A percentile compares a stretch with the other conserved stretches of the same genome.
Conservation (phyloP, 768 basidiomycete genomes). For the Pleurotus cornucopiae region DNA sequence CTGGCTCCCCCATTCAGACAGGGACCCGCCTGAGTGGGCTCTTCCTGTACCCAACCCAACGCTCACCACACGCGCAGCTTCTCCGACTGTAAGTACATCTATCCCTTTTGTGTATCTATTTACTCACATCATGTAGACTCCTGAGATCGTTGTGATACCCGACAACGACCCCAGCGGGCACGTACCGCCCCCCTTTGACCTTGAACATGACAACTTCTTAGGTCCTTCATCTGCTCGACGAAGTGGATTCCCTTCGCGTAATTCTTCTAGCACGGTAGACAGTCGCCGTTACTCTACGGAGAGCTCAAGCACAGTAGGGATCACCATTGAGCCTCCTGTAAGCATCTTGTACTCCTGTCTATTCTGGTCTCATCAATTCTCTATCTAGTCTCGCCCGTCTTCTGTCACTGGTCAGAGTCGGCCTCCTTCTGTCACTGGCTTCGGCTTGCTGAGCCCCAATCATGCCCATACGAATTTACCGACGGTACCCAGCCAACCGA, state of each 20-base stretch:
- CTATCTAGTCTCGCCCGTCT: not conserved
- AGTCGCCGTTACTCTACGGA: not conserved
- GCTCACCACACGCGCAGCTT: not conserved
- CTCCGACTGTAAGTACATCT: not conserved
- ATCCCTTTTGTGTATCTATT: not conserved
- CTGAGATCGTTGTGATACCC: conserved; percentile 3
- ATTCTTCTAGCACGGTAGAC: not conserved
- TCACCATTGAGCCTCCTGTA: conserved; percentile 5
- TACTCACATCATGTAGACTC: not conserved
- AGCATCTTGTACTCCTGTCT: not conserved
- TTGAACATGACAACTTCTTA: conserved; percentile 6
- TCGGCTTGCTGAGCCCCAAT: conserved; percentile 3
- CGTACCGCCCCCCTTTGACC: not conserved
- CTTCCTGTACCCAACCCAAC: not conserved
- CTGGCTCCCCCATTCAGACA: not conserved
- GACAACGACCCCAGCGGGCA: not conserved
- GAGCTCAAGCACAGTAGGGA: conserved; percentile 1
- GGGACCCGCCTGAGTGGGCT: not conserved
- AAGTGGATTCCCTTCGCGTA: not conserved
- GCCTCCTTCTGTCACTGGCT: not conserved
- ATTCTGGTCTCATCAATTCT: not conserved
- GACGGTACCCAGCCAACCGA: not conserved
- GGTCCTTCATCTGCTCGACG: conserved; percentile 3
- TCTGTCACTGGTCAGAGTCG: not conserved
- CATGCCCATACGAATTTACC: not conserved